Evolutionary conservation across 768 basidiomycete species (phyloP).

Genomic region (Pleurotus tuber-regium): DNA sequence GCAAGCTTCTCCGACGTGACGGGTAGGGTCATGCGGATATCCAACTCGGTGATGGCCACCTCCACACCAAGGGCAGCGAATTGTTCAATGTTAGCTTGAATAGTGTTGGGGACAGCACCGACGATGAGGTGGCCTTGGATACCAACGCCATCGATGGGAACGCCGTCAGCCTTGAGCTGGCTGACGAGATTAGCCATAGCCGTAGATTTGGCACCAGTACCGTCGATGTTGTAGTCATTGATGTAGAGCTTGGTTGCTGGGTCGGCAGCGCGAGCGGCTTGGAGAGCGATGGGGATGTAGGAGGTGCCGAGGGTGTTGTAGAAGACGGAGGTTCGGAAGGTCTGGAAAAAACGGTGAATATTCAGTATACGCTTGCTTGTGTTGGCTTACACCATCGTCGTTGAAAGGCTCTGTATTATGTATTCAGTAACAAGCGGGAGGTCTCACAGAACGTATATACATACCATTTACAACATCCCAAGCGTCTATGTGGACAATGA

Average conservation of each 20-base stretch:
- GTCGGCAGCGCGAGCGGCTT: constrained; percentile 52
- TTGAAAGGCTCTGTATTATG: constrained; percentile 47
- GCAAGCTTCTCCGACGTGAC: constrained; percentile 43
- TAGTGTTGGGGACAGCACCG: constrained; percentile 46
- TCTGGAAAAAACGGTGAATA: no score
- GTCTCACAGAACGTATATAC: no score
- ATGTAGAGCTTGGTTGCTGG: constrained; percentile 53
- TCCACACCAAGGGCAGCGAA: constrained; percentile 63
- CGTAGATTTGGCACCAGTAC: constrained; percentile 49
- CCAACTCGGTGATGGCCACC: constrained; percentile 68
- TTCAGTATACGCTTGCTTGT: neutral
- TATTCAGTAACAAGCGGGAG: no score
- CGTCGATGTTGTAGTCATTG: constrained; percentile 32
- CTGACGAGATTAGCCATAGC: constrained; percentile 53
- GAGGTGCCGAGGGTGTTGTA: constrained; percentile 45
- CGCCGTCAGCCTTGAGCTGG: constrained; percentile 41
- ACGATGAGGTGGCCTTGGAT: constrained; percentile 61
- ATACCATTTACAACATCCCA: constrained; percentile 55
- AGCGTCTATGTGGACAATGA: constrained; percentile 26
- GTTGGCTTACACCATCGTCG: constrained; percentile 41
- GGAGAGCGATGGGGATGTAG: constrained; percentile 52
- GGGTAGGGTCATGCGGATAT: constrained; percentile 59
- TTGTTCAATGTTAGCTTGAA: constrained; percentile 46
- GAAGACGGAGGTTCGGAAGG: constrained; percentile 51
- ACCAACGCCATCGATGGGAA: constrained; percentile 62